A percentile compares a stretch with the other conserved stretches of the same genome.
phyloP scores from a whole-genome alignment of 257 asterid genomes.

The Ballota nigra region DNA sequence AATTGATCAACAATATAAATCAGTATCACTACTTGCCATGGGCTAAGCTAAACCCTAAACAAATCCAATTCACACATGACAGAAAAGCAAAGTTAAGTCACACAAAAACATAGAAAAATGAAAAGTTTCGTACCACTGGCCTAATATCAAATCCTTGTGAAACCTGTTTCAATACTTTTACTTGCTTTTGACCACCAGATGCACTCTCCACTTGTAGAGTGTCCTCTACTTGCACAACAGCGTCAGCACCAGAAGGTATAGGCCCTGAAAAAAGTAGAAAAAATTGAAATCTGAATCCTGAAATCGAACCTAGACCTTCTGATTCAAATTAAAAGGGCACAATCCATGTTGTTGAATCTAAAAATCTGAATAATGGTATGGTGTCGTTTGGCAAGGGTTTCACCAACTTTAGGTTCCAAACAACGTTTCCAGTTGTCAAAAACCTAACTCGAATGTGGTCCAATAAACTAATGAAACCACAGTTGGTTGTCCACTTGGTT shows the following conservation, averaged over 20 bases:
- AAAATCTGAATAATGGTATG: not conserved
- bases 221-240: conserved; percentile 96
- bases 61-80: not conserved
- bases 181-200: conserved; percentile 45
- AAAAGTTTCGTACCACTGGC: conserved; percentile 70
- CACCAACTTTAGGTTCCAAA: not conserved
- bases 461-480: conserved; percentile 2
- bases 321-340: conserved; percentile 6
- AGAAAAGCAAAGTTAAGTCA: not conserved
- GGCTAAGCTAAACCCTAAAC: not conserved
- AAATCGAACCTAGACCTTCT: conserved; percentile 19
- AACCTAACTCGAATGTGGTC: not conserved
- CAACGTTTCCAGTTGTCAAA: not conserved
- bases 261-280: conserved; percentile 58
- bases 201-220: conserved; percentile 44
- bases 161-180: conserved; percentile 63
- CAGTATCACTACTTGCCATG: not conserved
- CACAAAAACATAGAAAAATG: conserved; percentile 19
- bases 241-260: conserved; percentile 90
- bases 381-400: not conserved
- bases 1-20: not conserved
- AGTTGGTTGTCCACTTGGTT: not conserved
- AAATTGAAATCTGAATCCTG: not conserved
- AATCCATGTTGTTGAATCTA: conserved; percentile 11
- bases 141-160: conserved; percentile 75